Base-by-base conservation (phyloP, 108 stramenopile genomes). In the Seminavis robusta region DNA sequence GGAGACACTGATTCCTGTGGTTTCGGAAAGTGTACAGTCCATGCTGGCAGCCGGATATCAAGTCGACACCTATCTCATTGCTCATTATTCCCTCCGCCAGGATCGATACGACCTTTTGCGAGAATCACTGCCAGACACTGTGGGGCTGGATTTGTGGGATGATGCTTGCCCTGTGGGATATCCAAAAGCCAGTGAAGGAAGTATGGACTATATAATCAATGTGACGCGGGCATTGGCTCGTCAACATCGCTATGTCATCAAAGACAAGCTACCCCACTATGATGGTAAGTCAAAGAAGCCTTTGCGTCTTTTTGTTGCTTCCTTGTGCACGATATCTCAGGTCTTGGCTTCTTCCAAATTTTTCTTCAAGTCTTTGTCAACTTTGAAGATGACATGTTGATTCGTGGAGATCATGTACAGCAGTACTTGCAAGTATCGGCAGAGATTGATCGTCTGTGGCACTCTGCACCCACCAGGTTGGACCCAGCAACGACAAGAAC, bases 301-400 rank as follows among this genome's bases (percentile, higher is more conserved):
- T n/a, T n/a, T n/a, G n/a, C n/a, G n/a, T n/a, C 52, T 84, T 40
- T 90, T 90, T 55, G 38, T 70, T 28, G 74, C 70, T 2, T 84
- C n/a, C n/a, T n/a, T n/a, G n/a, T n/a, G n/a, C n/a, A n/a, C n/a
- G n/a, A n/a, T n/a, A n/a, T n/a, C n/a, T n/a, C n/a, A n/a, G n/a
- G n/a, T n/a, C n/a, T n/a, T n/a, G n/a, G n/a, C n/a, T n/a, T n/a
- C n/a, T n/a, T n/a, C n/a, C n/a, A n/a, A n/a, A n/a, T n/a, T n/a
- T n/a, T n/a, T n/a, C n/a, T n/a, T n/a, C n/a, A n/a, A n/a, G 56
- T 85, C 52, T 87, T 87, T 50, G 46, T 71, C 28, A 74, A 71
- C 5, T 91, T 87, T 71, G 86, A 91, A 55, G 90, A 91, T 57
- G 90, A 91, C 47, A 87, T 91, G 81, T 41, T 76, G 13, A 61